Evolutionary conservation across 2,329 filamentous ascomycete species (phyloP).

Genomic region (Pestalotiopsis sp.): DNA sequence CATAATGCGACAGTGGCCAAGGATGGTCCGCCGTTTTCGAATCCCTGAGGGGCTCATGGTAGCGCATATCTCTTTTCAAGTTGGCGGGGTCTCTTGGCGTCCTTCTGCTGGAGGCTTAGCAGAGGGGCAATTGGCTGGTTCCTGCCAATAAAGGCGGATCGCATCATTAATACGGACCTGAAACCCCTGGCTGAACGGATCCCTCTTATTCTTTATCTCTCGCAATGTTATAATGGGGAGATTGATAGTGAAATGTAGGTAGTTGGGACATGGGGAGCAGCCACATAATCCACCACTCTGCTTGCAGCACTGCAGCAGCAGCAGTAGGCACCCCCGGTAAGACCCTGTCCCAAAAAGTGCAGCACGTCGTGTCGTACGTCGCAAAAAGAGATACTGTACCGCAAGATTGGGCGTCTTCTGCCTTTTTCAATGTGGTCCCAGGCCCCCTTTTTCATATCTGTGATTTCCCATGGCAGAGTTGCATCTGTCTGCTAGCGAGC

Average conservation of each 20-base stretch:
- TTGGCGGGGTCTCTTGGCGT: neutral
- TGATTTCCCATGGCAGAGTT: neutral
- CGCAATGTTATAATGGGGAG: neutral
- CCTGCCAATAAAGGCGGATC: neutral
- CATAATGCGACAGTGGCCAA: neutral
- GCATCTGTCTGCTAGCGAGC: neutral
- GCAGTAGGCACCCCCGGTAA: neutral
- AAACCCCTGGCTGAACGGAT: neutral
- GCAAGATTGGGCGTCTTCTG: neutral
- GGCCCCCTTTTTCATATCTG: neutral
- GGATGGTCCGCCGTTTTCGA: neutral
- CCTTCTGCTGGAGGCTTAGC: neutral
- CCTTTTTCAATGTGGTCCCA: neutral
- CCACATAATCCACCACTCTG: neutral
- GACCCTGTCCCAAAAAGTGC: neutral
- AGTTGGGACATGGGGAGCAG: neutral
- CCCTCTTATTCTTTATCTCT: neutral
- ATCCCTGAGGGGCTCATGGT: neutral
- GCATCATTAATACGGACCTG: neutral
- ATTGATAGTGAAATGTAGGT: too few relatives aligned
- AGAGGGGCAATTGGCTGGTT: neutral
- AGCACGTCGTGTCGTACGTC: neutral
- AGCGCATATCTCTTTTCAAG: neutral
- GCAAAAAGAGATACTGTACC: neutral
- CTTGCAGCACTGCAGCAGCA: too few relatives aligned